phyloP scores from a whole-genome alignment of 2,329 filamentous ascomycete species.

The Colletotrichum chlorophyti region DNA sequence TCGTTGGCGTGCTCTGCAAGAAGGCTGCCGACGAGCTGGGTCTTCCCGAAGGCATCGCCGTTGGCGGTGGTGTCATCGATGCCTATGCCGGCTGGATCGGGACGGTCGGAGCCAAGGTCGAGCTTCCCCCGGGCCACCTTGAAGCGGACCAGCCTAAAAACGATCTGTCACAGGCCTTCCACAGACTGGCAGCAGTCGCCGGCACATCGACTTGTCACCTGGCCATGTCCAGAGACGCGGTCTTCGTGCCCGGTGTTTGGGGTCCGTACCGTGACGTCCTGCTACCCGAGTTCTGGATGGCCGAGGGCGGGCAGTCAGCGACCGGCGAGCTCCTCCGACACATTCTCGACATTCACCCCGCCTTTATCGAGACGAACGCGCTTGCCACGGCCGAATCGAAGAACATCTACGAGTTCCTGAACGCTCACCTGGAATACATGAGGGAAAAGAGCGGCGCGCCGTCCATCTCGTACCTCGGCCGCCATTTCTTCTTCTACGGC shows the following conservation, averaged over 20 bases:
- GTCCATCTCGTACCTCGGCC: conserved; percentile 81
- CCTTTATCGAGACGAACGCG: conserved; percentile 80
- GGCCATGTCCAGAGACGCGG: conserved; percentile 90
- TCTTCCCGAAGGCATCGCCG: conserved; percentile 83
- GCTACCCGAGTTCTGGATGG: conserved; percentile 93
- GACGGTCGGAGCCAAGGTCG: conserved; percentile 95
- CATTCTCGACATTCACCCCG: conserved; percentile 93
- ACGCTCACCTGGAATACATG: conserved; percentile 83
- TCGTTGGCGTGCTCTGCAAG: conserved; percentile 84
- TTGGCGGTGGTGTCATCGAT: conserved; percentile 96
- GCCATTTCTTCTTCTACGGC: conserved; percentile 98
- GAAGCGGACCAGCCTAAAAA: conserved; percentile 75
- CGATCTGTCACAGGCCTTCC: conserved; percentile 91
- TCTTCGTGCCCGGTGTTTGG: conserved; percentile 97
- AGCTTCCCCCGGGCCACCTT: conserved; percentile 62
- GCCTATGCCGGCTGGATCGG: conserved; percentile 99
- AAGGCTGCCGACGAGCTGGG: conserved; percentile 85
- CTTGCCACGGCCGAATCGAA: conserved; percentile 82
- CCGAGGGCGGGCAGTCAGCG: conserved; percentile 94
- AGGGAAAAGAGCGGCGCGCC: conserved; percentile 73
- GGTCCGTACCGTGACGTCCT: conserved; percentile 95
- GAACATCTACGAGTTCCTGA: conserved; percentile 95
- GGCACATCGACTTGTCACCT: conserved; percentile 98
- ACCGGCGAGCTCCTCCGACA: conserved; percentile 95
- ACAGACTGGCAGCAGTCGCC: conserved; percentile 89